These are phyloP conservation scores for Fusarium sacchari DNA, from an alignment of 2,329 filamentous ascomycete genomes.

Conservation along the genomic window DNA sequence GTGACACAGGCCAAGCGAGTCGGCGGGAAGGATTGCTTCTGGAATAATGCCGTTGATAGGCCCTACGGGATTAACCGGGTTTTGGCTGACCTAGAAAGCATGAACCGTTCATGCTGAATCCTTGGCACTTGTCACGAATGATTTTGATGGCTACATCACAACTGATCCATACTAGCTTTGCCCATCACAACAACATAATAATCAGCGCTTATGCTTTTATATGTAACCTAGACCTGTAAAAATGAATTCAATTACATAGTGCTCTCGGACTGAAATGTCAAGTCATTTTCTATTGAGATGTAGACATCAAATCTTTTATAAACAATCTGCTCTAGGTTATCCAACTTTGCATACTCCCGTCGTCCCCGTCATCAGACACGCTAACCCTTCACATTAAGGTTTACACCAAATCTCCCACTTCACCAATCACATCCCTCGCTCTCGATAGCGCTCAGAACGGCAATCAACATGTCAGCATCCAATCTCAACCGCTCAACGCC, in stretches of 20 bases:
- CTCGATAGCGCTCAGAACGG: not conserved
- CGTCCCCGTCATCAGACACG: no score
- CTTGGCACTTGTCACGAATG: no score
- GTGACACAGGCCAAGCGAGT: not conserved
- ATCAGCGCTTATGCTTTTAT: no score
- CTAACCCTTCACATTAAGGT: not conserved
- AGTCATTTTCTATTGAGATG: not conserved
- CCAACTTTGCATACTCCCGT: no score
- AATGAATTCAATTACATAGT: fast-evolving
- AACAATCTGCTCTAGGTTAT: not conserved
- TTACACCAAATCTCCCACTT: no score
- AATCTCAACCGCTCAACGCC: not conserved
- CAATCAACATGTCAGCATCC: not conserved
- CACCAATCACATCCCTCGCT: not conserved
- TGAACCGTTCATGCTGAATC: no score
- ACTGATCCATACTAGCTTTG: no score
- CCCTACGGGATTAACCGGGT: not conserved
- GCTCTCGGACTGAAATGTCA: fast-evolving
- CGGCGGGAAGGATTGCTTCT: not conserved
- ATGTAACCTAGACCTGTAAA: no score
- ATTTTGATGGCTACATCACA: no score
- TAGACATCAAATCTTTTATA: fast-evolving
- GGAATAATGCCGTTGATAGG: not conserved
- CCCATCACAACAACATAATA: no score
- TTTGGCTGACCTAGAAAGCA: no score